Percentiles rank a stretch among this genome's conserved stretches.
These are phyloP conservation scores for Cairneyella variabilis DNA, from an alignment of 495 filamentous ascomycete species.

Conservation along the genomic window DNA sequence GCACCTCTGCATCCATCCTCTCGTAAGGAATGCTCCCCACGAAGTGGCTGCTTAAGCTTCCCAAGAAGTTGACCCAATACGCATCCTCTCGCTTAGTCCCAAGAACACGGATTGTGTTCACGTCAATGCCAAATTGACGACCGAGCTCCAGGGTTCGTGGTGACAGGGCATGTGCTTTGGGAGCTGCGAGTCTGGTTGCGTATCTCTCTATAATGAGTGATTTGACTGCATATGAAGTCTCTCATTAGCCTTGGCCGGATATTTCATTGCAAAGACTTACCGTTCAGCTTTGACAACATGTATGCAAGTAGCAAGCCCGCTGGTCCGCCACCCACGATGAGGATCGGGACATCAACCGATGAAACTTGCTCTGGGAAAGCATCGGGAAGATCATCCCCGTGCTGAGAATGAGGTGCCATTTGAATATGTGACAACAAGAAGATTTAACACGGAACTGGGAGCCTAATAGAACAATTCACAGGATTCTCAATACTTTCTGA, in stretches of 20 bases:
- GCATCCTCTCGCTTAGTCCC: slow-evolving; percentile 19
- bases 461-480: slow-evolving; percentile 22
- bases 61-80: slow-evolving; percentile 26
- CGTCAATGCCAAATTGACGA: slow-evolving; percentile 23
- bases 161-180: slow-evolving; percentile 25
- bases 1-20: slow-evolving; percentile 22
- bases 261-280: neutral
- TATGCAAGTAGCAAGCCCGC: slow-evolving; percentile 29
- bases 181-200: slow-evolving; percentile 17
- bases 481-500: slow-evolving; percentile 30
- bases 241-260: too few relatives aligned
- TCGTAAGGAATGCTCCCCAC: slow-evolving; percentile 25
- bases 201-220: slow-evolving; percentile 24
- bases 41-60: slow-evolving; percentile 14
- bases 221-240: too few relatives aligned
- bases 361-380: neutral
- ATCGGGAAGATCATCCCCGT: neutral
- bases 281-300: slow-evolving; percentile 21
- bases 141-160: slow-evolving; percentile 24
- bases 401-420: neutral
- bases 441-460: neutral
- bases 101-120: slow-evolving; percentile 15
- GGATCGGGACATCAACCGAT: slow-evolving; percentile 24
- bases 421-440: too few relatives aligned
- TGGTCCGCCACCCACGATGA: slow-evolving; percentile 36